Percentiles rank a stretch among this genome's conserved stretches.
phyloP scores from a whole-genome alignment of 2,329 filamentous ascomycete species.

The Coleophoma cylindrospora region DNA sequence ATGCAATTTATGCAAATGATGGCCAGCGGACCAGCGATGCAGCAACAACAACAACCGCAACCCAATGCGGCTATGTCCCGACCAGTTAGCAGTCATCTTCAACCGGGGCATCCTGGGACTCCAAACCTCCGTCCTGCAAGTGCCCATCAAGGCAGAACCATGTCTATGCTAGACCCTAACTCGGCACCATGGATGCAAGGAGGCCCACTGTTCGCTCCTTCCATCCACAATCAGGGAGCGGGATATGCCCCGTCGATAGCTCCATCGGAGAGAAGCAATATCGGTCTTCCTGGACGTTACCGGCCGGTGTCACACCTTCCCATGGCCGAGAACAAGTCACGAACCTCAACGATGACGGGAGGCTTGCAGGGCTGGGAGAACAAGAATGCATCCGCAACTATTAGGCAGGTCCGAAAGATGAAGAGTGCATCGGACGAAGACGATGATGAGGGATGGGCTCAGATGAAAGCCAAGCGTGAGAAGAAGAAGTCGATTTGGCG shows the following conservation, averaged over 20 bases:
- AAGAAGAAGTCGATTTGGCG: constrained; percentile 64
- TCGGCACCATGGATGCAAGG: constrained; percentile 49
- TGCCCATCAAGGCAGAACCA: constrained; percentile 47
- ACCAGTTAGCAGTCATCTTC: constrained; percentile 14
- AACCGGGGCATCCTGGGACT: neutral
- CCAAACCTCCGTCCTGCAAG: constrained; percentile 9
- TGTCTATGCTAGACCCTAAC: constrained; percentile 78
- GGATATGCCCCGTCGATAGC: constrained; percentile 89
- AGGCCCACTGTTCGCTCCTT: constrained; percentile 41
- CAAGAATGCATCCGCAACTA: constrained; percentile 34
- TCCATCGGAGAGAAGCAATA: constrained; percentile 90
- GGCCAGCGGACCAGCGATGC: constrained; percentile 28
- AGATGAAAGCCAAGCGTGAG: constrained; percentile 64
- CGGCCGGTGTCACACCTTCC: constrained; percentile 74
- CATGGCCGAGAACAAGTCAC: constrained; percentile 26
- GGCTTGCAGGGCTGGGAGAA: constrained; percentile 22
- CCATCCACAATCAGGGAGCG: constrained; percentile 38
- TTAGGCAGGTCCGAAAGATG: constrained; percentile 33
- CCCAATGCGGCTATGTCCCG: constrained; percentile 15
- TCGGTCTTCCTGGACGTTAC: constrained; percentile 86
- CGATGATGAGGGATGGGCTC: constrained; percentile 65
- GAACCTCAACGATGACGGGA: constrained; percentile 25
- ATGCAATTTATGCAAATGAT: constrained; percentile 94
- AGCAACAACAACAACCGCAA: constrained; percentile 14
- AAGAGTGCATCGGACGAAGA: constrained; percentile 50